Evolutionary conservation across 805 yeast genomes (phyloP), one percentile per base, ranked within the genome.

Genomic region (Yarrowia bubula): DNA sequence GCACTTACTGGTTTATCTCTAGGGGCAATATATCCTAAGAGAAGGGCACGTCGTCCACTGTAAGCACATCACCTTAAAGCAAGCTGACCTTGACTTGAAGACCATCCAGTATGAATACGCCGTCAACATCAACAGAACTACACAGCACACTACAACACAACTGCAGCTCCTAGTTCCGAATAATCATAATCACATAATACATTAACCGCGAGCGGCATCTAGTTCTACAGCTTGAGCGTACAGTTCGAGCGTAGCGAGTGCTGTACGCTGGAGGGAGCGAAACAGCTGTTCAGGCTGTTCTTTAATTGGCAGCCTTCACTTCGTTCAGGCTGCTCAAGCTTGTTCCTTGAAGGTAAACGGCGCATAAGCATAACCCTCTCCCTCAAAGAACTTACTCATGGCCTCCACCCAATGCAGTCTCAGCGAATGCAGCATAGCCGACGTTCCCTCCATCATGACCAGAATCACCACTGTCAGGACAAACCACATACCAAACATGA

Each of bases 341-440:
- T 44, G 18, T 7, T 47, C 53, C 28, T 58, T 35, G 33, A 58
- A 91, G 2, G 86, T 82, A 74, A 91, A 93, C 14, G 99, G 98
- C 69, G 84, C 85, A 74, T 90, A 95, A 7, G 92, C 86, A 69
- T 86, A 81, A 66, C 99, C 99, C 75, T 93, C 99, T 74, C 99
- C 99, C 74, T 89, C 96, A 72, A 95, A 95, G 75, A 89, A 96
- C 79, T 95, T 95, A 66, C 97, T 90, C 99, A 95, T 95, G 15
- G 98, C 89, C 79, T 95, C 99, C 65, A 95, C 99, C 99, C 99
- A 95, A 76, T 95, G 99, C 74, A 95, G 82, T 79, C 99, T 89
- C 73, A 95, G 83, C 18, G 98, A 88, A 78, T 95, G 99, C 73
- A 95, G 83, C 99, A 95, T 95, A 22, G 99, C 99, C 42, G 97